These are phyloP conservation scores for Friedmanniomyces simplex DNA, from an alignment of 495 filamentous ascomycete species.

Conservation along the genomic window DNA sequence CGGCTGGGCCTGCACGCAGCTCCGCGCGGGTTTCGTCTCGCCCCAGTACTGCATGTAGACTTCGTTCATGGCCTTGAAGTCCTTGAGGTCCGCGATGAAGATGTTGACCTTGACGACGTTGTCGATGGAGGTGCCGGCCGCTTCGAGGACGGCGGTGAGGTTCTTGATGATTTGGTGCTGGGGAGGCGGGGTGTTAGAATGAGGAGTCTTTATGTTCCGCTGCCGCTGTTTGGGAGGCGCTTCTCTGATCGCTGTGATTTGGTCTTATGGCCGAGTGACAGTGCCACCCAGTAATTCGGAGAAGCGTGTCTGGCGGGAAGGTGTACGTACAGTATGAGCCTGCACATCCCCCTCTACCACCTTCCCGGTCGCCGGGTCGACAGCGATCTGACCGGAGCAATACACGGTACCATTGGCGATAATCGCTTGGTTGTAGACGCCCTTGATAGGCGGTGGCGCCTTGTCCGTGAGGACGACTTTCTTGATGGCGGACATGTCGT, in stretches of 20 bases:
- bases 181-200: not conserved
- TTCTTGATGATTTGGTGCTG: constrained; percentile 42
- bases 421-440: constrained; percentile 20
- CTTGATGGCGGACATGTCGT: constrained; percentile 8
- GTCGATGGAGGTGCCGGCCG: constrained; percentile 48
- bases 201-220: constrained; percentile 7
- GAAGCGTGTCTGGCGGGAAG: too few relatives aligned
- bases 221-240: too few relatives aligned
- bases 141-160: constrained; percentile 53
- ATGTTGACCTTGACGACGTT: constrained; percentile 59
- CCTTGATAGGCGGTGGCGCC: not conserved
- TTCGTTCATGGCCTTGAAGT: constrained; percentile 54
- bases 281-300: too few relatives aligned
- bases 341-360: constrained; percentile 18
- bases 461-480: constrained; percentile 12
- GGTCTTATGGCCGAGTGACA: too few relatives aligned
- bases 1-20: constrained; percentile 58
- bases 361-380: constrained; percentile 23
- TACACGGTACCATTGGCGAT: constrained; percentile 28
- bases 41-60: constrained; percentile 28
- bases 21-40: constrained; percentile 16
- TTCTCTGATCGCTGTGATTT: too few relatives aligned
- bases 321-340: constrained; percentile 19
- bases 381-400: constrained; percentile 28
- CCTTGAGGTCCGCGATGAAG: constrained; percentile 58